Conservation (phyloP, 352 stramenopile genomes). For the Pythium graminicola region DNA sequence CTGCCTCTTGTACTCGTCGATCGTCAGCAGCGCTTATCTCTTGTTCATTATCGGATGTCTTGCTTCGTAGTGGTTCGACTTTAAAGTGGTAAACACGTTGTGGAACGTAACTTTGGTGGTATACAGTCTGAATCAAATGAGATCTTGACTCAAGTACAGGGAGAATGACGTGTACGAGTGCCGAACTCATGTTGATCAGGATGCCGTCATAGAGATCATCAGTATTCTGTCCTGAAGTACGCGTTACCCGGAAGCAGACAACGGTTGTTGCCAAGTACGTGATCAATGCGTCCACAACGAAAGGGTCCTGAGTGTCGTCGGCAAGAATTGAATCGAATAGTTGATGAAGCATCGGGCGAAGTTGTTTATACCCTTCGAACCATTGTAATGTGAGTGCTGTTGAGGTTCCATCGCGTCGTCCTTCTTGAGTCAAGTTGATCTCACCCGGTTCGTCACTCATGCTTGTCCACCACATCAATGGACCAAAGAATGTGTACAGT, state of each 20-base stretch:
- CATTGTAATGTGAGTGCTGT: conserved; percentile 40
- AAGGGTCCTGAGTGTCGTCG: conserved; percentile 29
- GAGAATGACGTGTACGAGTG: conserved; percentile 36
- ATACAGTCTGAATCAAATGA: conserved; percentile 35
- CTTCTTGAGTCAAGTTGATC: conserved; percentile 33
- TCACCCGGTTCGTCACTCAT: conserved; percentile 52
- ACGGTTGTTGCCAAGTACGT: conserved; percentile 43
- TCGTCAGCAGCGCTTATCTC: conserved; percentile 9
- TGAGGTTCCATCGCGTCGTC: conserved; percentile 18
- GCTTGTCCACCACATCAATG: conserved; percentile 59
- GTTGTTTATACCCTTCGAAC: conserved; percentile 33
- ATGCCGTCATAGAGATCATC: conserved; percentile 60
- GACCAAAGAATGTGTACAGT: conserved; percentile 41
- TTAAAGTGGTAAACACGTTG: conserved; percentile 37
- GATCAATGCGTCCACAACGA: conserved; percentile 55
- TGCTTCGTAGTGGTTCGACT: conserved; percentile 20
- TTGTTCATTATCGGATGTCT: conserved; percentile 4
- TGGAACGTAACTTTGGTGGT: conserved; percentile 42
- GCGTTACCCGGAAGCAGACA: conserved; percentile 29
- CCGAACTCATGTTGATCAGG: conserved; percentile 54
- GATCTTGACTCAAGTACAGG: conserved; percentile 29
- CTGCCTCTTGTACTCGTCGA: conserved; percentile 4
- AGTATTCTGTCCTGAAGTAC: conserved; percentile 32
- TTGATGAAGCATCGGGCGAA: conserved; percentile 27
- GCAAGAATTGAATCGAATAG: conserved; percentile 33